A percentile compares a stretch with the other conserved stretches of the same genome.
These are phyloP conservation scores for Berberis thunbergii DNA, from an alignment of 164 flowering plant species.

Conservation along the genomic window DNA sequence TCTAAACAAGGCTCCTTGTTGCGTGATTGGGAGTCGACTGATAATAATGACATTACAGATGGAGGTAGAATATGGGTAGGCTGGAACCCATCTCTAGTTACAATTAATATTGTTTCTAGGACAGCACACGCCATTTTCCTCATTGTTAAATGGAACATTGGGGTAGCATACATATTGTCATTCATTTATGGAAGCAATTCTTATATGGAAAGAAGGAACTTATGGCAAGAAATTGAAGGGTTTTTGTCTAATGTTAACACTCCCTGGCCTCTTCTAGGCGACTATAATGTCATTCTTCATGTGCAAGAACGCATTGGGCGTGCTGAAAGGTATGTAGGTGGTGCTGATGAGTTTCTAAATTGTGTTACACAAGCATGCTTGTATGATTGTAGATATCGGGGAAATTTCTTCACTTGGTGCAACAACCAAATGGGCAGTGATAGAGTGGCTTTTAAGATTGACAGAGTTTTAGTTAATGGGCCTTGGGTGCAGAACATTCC, in stretches of 20 bases:
- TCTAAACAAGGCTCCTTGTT: too few species aligned
- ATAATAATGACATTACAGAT: not conserved
- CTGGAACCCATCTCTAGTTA: not conserved
- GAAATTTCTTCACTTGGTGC: not conserved
- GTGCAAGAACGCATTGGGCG: not conserved
- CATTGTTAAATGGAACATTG: too few species aligned
- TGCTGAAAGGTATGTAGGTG: not conserved
- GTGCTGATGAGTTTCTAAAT: not conserved
- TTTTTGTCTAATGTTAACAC: not conserved
- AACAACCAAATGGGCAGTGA: not conserved
- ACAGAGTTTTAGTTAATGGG: not conserved
- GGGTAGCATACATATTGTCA: too few species aligned
- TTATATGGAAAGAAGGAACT: not conserved
- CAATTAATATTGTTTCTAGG: too few species aligned
- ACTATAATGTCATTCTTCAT: not conserved
- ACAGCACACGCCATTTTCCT: not conserved
- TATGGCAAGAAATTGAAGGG: not conserved
- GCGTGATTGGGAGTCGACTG: not conserved
- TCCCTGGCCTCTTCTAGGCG: not conserved
- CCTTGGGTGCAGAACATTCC: not conserved
- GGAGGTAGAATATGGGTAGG: not conserved
- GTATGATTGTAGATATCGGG: not conserved
- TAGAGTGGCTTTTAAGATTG: not conserved
- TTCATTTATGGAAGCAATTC: not conserved
- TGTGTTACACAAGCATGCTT: not conserved